Evolutionary conservation across 2,329 filamentous ascomycete genomes (phyloP), one percentile per base, ranked within the genome.

Genomic region (Aspergillus quadrilineatus): DNA sequence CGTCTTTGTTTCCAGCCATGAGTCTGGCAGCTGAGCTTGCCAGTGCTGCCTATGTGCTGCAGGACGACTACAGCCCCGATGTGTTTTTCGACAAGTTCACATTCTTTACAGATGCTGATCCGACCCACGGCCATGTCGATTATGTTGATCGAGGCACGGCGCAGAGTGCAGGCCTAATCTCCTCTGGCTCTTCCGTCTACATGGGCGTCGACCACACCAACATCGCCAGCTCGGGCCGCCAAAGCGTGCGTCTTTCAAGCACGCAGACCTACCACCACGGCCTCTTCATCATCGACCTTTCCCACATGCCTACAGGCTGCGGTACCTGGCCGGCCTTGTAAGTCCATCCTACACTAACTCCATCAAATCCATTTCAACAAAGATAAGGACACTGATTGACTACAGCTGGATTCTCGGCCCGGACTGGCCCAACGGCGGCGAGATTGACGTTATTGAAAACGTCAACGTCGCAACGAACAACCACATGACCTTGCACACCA

Each of bases 381-480:
- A 44, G n/a, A 49, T 3, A 12, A 43, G 26, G 2, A 42, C 22
- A 14, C 29, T 50, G 45, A 57, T 54, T 14, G 4, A 34, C 37
- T 12, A 44, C 30, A 77, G 75, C 69, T 83, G 81, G 81, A 79
- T 77, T 46, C 69, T 90, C 34, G 89, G 88, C 14, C 77, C 80
- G n/a, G 73, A 82, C 67, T 92, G 89, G 89, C 89, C 89, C 1
- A 70, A 70, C 42, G 77, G 79, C 6, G 89, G 89, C 46, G 89
- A 92, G 74, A 89, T 93, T 65, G 89, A 93, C 70, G 88, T 92
- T 65, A 84, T 92, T 64, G 89, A 92, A 75, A 89, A 88, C 37
- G 87, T 91, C 63, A 89, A 90, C 75, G 75, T 78, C 22, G 81
- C 85, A 59, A 69, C 75, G 2, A 74, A 78, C 57, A 84, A 89